phyloP scores from a whole-genome alignment of 805 yeast species.

The Wickerhamomyces bisporus region DNA sequence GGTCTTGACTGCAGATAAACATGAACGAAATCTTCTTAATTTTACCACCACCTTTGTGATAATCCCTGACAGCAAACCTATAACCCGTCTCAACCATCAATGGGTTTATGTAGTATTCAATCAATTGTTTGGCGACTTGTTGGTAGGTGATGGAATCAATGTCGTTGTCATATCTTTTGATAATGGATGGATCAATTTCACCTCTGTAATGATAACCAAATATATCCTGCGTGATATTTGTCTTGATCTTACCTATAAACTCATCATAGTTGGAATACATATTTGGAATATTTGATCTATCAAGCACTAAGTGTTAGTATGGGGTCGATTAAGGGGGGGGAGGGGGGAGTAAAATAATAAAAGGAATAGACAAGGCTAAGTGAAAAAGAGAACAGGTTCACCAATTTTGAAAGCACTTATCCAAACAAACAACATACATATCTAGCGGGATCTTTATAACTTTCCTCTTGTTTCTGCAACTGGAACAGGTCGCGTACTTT shows the following conservation, averaged over 20 bases:
- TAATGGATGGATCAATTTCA: slow-evolving; percentile 24
- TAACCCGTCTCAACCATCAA: slow-evolving; percentile 37
- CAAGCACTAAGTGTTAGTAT: no score
- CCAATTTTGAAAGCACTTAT: no score
- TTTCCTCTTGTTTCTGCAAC: slow-evolving; percentile 35
- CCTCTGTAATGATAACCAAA: slow-evolving; percentile 32
- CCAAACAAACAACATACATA: no score
- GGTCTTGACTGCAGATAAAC: slow-evolving; percentile 42
- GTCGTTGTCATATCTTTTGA: slow-evolving; percentile 30
- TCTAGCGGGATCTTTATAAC: slow-evolving; percentile 22
- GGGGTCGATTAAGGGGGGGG: no score
- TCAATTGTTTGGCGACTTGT: slow-evolving; percentile 30
- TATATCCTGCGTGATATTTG: slow-evolving; percentile 31
- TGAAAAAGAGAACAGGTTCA: no score
- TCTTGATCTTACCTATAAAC: slow-evolving; percentile 29
- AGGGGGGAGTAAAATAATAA: no score
- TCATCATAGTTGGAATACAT: slow-evolving; percentile 29
- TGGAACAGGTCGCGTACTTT: slow-evolving; percentile 38
- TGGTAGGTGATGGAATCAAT: slow-evolving; percentile 29
- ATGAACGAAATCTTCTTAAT: slow-evolving; percentile 37
- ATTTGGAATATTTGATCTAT: slow-evolving; percentile 17
- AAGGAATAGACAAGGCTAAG: no score
- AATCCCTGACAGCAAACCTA: slow-evolving; percentile 39
- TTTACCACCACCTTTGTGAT: slow-evolving; percentile 38
- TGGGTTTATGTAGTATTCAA: slow-evolving; percentile 33